Conservation (phyloP, 441 rosid species). For the Adansonia gregorii region DNA sequence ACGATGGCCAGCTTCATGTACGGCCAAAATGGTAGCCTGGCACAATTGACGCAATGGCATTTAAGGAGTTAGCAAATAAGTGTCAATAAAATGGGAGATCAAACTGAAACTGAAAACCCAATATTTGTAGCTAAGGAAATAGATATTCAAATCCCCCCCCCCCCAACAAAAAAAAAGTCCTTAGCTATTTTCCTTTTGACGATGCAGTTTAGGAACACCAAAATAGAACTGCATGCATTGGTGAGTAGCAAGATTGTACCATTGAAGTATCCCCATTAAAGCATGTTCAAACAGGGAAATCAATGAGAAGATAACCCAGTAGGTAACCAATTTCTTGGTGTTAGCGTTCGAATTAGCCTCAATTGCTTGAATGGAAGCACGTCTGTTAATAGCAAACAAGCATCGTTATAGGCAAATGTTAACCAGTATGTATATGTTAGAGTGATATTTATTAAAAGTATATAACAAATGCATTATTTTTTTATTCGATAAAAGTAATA, state of each 20-base stretch:
- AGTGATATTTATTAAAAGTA: no score
- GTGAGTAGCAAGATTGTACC: constrained; percentile 32
- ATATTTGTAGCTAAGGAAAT: background rate
- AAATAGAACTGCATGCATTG: background rate
- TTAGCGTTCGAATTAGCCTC: constrained; percentile 36
- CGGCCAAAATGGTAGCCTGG: constrained; percentile 50
- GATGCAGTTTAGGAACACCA: background rate
- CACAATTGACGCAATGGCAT: background rate
- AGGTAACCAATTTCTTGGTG: constrained; percentile 36
- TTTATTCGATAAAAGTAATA: no score
- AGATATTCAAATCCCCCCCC: background rate
- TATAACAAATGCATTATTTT: no score
- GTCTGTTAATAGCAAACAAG: constrained; percentile 26
- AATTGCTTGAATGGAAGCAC: constrained; percentile 40
- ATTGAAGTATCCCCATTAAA: constrained; percentile 31
- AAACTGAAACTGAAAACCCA: background rate
- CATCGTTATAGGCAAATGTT: background rate
- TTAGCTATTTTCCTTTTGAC: background rate
- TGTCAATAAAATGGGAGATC: background rate
- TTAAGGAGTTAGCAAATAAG: background rate
- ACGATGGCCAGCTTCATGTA: constrained; percentile 42
- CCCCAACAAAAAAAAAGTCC: background rate
- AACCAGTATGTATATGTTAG: no score
- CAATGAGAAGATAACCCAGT: constrained; percentile 43
- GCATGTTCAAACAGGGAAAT: constrained; percentile 42